A percentile compares a stretch with the other conserved stretches of the same genome.
Conservation (phyloP, 2,329 filamentous ascomycete species). For the Fusarium sp. region DNA sequence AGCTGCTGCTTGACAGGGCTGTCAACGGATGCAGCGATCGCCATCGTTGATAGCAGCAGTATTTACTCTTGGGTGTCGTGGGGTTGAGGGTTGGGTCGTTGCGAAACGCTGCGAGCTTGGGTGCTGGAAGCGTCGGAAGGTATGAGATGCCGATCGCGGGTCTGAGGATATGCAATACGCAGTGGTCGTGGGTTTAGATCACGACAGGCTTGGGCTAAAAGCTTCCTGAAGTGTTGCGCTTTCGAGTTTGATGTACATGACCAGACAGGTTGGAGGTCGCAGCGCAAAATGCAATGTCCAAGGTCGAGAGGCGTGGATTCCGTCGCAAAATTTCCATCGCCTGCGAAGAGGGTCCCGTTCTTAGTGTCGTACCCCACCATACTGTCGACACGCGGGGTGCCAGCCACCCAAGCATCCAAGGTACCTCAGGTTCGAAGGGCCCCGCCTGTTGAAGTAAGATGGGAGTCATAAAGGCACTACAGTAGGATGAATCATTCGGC, state of each 20-base stretch:
- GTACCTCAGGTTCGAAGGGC: not conserved
- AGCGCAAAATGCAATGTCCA: not conserved
- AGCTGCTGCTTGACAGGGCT: constrained; percentile 82
- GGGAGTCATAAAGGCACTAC: not conserved
- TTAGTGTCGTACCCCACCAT: constrained; percentile 44
- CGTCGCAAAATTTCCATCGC: constrained; percentile 41
- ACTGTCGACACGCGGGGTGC: constrained; percentile 33
- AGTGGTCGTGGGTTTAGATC: constrained; percentile 10
- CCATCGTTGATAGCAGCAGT: constrained; percentile 9
- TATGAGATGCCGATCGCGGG: not conserved
- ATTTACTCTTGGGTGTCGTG: not conserved
- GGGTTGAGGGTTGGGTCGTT: not conserved
- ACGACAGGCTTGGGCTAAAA: constrained; percentile 21
- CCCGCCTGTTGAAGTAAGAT: not conserved
- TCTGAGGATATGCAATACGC: not conserved
- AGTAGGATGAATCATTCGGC: constrained; percentile 23
- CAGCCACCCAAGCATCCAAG: not conserved
- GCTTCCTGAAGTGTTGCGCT: constrained; percentile 2
- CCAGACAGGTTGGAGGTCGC: constrained; percentile 19
- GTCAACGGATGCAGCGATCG: constrained; percentile 36
- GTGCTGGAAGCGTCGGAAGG: not conserved
- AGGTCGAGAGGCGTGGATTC: constrained; percentile 12
- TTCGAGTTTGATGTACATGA: constrained; percentile 34
- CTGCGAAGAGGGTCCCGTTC: constrained; percentile 26
- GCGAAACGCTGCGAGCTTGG: not conserved